phyloP scores from a whole-genome alignment of 176 grass and related monocot species.

The Raddia guianensis region DNA sequence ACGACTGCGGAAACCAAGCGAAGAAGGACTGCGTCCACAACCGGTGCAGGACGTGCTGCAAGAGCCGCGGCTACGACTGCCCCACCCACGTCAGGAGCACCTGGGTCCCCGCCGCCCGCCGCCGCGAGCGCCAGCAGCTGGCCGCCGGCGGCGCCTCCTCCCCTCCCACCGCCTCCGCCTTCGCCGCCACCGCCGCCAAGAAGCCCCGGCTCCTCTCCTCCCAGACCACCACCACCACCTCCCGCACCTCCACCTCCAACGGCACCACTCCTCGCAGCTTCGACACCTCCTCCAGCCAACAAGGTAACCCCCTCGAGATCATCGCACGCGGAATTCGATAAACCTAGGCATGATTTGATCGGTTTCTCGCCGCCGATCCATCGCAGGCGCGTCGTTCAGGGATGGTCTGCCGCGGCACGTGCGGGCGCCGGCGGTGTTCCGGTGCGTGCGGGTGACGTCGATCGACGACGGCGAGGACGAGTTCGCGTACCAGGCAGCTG shows the following conservation, averaged over 20 bases:
- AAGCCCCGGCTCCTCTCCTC: constrained; percentile 69
- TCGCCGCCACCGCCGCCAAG: constrained; percentile 43
- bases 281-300: constrained; percentile 86
- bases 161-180: constrained; percentile 24
- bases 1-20: constrained; percentile 89
- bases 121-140: constrained; percentile 65
- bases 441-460: constrained; percentile 85
- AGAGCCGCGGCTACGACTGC: constrained; percentile 81
- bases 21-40: constrained; percentile 81
- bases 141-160: background rate
- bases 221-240: constrained; percentile 54
- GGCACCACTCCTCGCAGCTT: constrained; percentile 80
- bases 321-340: background rate
- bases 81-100: constrained; percentile 87
- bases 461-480: constrained; percentile 67
- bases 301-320: constrained; percentile 45
- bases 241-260: constrained; percentile 78
- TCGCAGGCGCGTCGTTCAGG: constrained; percentile 58
- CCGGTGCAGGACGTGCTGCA: constrained; percentile 87
- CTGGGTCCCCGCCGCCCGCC: constrained; percentile 75
- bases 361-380: background rate
- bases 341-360: background rate
- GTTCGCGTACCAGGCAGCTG: constrained; percentile 91
- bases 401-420: constrained; percentile 82
- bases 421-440: constrained; percentile 86